phyloP scores from a whole-genome alignment of 768 basidiomycete species.

The Lactarius evosmus region DNA sequence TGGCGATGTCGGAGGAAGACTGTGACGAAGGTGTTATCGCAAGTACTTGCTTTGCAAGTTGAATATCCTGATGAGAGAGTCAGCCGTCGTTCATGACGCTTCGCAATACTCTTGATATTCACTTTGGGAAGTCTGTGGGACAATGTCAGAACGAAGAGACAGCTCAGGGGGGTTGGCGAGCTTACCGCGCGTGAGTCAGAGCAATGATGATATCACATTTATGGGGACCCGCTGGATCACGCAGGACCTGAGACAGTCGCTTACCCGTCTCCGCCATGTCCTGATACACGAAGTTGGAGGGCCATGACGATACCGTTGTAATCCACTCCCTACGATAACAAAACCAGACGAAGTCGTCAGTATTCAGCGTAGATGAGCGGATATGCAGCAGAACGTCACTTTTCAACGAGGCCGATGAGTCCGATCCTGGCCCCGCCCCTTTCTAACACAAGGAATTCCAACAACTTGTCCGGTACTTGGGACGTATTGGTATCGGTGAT shows the following conservation, averaged over 20 bases:
- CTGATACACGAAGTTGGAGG: conserved; percentile 67
- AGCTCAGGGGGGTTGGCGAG: neutral
- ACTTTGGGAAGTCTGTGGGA: conserved; percentile 36
- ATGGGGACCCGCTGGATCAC: conserved; percentile 65
- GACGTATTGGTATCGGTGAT: conserved; percentile 69
- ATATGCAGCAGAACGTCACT: conserved; percentile 44
- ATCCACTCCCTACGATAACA: conserved; percentile 73
- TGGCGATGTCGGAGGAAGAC: conserved; percentile 39
- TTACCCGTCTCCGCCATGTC: conserved; percentile 71
- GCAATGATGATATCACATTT: conserved; percentile 82
- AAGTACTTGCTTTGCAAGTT: conserved; percentile 60
- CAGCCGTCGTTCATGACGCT: neutral
- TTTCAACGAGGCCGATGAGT: conserved; percentile 82
- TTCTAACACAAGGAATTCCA: conserved; percentile 65
- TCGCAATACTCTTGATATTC: neutral
- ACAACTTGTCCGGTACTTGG: conserved; percentile 55
- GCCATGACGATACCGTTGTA: conserved; percentile 83
- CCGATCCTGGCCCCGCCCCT: conserved; percentile 69
- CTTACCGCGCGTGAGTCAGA: conserved; percentile 76
- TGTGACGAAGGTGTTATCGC: conserved; percentile 59
- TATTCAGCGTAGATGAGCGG: neutral
- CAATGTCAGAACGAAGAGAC: neutral
- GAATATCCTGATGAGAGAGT: conserved; percentile 53
- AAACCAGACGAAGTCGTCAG: conserved; percentile 1
- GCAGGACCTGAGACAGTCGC: conserved; percentile 68